Percentiles rank a stretch among this genome's conserved stretches.
These are phyloP conservation scores for Camellia japonica DNA, from an alignment of 148 eudicot genomes.

Conservation along the genomic window DNA sequence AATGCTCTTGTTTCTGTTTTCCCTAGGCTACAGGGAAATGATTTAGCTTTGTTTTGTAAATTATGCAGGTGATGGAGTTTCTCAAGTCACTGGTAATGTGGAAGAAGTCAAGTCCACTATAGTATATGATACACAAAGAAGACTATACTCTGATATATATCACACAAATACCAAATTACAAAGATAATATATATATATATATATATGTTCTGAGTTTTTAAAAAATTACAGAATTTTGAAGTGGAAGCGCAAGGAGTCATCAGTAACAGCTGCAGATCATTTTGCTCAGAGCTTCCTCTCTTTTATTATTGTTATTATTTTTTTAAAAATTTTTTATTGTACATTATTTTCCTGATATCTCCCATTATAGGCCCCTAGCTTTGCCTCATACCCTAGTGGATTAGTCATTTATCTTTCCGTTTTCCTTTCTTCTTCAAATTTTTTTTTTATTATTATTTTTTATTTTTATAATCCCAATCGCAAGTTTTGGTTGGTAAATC, in stretches of 20 bases:
- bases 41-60: neutral
- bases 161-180: neutral
- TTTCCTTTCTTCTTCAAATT: neutral
- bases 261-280: neutral
- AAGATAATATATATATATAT: neutral
- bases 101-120: slow-evolving; percentile 43
- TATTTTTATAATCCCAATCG: neutral
- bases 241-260: neutral
- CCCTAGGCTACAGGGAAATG: too few relatives aligned
- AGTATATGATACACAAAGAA: slow-evolving; percentile 7
- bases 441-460: neutral
- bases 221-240: neutral
- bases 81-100: slow-evolving; percentile 63
- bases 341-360: slow-evolving; percentile 5
- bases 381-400: too few relatives aligned
- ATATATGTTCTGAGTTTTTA: neutral
- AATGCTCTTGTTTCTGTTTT: neutral
- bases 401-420: too few relatives aligned
- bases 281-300: slow-evolving; percentile 9
- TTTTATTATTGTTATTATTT: neutral
- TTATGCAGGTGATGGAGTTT: slow-evolving; percentile 77
- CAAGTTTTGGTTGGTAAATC: neutral
- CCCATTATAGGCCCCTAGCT: neutral
- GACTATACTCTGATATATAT: neutral
- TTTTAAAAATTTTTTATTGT: neutral